Evolutionary conservation across 495 filamentous ascomycete species (phyloP), one percentile per base, ranked within the genome.

Genomic region (Geoglossum glabrum): DNA sequence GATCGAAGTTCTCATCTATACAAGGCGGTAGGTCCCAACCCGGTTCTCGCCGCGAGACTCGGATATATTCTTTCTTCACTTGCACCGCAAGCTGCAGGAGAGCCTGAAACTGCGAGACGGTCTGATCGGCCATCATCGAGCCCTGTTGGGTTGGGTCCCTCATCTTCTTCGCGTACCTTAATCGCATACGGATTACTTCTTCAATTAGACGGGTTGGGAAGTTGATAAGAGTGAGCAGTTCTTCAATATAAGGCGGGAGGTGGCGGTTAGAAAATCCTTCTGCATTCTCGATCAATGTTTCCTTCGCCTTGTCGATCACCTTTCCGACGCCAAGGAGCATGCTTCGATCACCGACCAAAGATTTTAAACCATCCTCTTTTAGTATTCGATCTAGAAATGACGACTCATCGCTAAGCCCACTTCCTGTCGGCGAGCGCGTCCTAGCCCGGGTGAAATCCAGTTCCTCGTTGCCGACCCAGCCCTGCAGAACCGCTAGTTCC

Each of bases 351-450:
- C 88, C 87, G 65, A 95, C 90, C 21, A 98, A 73, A 4, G 87
- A 95, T 60, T 87, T 90, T 23, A 98, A 74, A 19, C 87, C 88
- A 65, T 98, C 92, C 67, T 97, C 92, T 64, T 96, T 96, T 73
- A 97, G 76, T n/a, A 97, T 83, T n/a, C 92, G 81, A 67, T 98
- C 92, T 47, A 98, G 73, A 67, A 98, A 98, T 1, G 87, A 92
- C 0, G 87, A 79, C 57, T 95, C 87, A 63, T 95, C 90, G 25
- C 80, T 80, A 17, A 96, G 73, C 54, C 65, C 68, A 62, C 79
- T 71, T 62, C 73, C 72, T 31, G 74, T 74, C 31, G 67, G 62
- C 50, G 68, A 66, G 28, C 69, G 69, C 21, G 63, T 55, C 61
- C 74, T 71, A 3, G 72, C 67, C 63, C 86, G 84, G 49, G 79